A percentile compares a stretch with the other conserved stretches of the same genome.
phyloP scores from a whole-genome alignment of 2,329 filamentous ascomycete species.

The Aspergillus pseudotamarii region DNA sequence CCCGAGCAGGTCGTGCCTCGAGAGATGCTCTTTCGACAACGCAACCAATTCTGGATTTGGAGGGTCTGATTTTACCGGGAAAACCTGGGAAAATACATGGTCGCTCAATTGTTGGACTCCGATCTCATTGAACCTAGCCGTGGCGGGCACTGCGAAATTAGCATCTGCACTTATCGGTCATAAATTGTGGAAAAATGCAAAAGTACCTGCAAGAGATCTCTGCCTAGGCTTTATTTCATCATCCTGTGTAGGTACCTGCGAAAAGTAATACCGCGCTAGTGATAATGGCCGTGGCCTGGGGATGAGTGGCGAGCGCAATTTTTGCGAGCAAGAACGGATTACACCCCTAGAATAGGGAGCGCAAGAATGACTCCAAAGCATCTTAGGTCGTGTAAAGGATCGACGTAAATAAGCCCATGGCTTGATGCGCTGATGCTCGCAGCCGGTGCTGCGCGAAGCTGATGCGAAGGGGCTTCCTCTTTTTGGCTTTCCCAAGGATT shows the following conservation, averaged over 20 bases:
- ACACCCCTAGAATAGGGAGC: constrained; percentile 36
- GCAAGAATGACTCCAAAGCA: constrained; percentile 33
- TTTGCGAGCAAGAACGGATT: constrained; percentile 28
- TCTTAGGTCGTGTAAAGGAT: constrained; percentile 15
- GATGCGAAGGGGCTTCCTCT: not conserved
- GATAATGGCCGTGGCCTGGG: constrained; percentile 19
- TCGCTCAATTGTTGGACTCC: constrained; percentile 90
- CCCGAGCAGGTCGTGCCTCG: constrained; percentile 81
- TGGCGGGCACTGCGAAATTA: constrained; percentile 40
- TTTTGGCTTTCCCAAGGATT: constrained; percentile 7
- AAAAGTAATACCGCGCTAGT: constrained; percentile 15
- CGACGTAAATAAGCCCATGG: constrained; percentile 18
- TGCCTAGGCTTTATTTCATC: constrained; percentile 8
- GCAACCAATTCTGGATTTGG: constrained; percentile 73
- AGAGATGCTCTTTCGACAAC: constrained; percentile 79
- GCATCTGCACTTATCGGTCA: constrained; percentile 6
- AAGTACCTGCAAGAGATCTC: constrained; percentile 34
- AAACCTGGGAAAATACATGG: constrained; percentile 81
- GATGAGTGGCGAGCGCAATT: constrained; percentile 25
- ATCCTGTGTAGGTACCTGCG: constrained; percentile 17
- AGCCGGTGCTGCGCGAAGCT: constrained; percentile 19
- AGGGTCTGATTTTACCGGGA: constrained; percentile 57
- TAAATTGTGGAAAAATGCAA: not conserved
- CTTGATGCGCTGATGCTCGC: constrained; percentile 23
- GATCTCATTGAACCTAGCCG: constrained; percentile 84